Conservation (phyloP, 768 basidiomycete species). For the Cytidiella melzeri region DNA sequence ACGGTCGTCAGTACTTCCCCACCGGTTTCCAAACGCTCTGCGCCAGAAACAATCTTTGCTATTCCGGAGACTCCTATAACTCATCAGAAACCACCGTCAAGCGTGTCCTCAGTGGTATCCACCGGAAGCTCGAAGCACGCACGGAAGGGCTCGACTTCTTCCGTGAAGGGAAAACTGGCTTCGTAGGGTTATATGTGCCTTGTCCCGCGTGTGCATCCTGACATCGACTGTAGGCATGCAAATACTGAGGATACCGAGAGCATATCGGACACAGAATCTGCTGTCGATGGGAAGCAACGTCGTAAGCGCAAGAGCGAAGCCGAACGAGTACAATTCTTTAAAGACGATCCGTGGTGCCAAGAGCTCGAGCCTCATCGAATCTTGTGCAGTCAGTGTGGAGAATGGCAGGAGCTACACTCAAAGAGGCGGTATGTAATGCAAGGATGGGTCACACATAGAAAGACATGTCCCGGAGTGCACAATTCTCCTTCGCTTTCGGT, state of each 20-base stretch:
- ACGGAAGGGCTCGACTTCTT: not conserved
- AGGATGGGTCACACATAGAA: conserved; percentile 57
- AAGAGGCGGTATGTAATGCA: conserved; percentile 50
- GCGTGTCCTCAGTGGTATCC: not conserved
- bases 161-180: not conserved
- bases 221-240: not conserved
- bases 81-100: not conserved
- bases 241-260: not conserved
- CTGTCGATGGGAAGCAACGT: not conserved
- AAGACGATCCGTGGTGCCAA: conserved; percentile 53
- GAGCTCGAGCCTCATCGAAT: conserved; percentile 51
- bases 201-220: not conserved
- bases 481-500: not conserved
- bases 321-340: conserved; percentile 59
- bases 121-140: not conserved
- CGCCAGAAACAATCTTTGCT: not conserved
- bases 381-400: conserved; percentile 53
- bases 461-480: conserved; percentile 28
- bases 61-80: not conserved
- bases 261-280: not conserved
- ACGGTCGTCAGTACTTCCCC: not conserved
- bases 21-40: not conserved
- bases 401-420: conserved; percentile 50
- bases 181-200: not conserved
- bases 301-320: conserved; percentile 50